Percentiles rank a stretch among this genome's conserved stretches.
These are phyloP conservation scores for Anastatica hierochuntica DNA, from an alignment of 345 rosid species.

Conservation along the genomic window DNA sequence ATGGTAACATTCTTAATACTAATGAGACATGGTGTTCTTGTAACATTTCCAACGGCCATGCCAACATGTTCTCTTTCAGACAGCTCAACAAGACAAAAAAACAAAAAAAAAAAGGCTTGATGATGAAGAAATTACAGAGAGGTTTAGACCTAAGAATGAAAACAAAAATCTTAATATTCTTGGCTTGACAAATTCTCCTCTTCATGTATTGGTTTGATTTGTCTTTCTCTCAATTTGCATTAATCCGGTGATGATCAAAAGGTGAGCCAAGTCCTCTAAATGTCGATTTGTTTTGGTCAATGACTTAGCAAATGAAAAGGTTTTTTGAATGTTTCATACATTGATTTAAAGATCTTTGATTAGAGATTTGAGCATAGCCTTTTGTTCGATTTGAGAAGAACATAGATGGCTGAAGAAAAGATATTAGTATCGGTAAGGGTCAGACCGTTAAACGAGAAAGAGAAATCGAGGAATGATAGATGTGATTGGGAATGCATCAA, in stretches of 20 bases:
- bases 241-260: conserved; percentile 1
- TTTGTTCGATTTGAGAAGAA: too few species aligned
- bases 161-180: too few species aligned
- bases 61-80: conserved; percentile 12
- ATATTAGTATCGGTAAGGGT: conserved; percentile 54
- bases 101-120: not conserved
- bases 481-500: conserved; percentile 75
- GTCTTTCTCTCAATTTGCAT: conserved; percentile 2
- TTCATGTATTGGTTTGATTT: too few species aligned
- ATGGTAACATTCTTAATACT: conserved; percentile 11
- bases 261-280: too few species aligned
- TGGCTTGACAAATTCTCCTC: too few species aligned
- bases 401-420: conserved; percentile 31
- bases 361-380: too few species aligned
- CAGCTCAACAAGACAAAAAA: conserved; percentile 4
- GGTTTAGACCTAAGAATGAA: conserved; percentile 9
- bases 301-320: not conserved
- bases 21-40: not conserved
- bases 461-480: conserved; percentile 31
- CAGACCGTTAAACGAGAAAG: conserved; percentile 60
- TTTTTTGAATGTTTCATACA: not conserved
- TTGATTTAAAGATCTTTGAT: too few species aligned
- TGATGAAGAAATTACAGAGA: conserved; percentile 12
- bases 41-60: not conserved
- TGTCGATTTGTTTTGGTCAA: conserved; percentile 14